These are phyloP conservation scores for Trichocomaceae sp. DNA, from an alignment of 2,329 filamentous ascomycete genomes.

Conservation along the genomic window DNA sequence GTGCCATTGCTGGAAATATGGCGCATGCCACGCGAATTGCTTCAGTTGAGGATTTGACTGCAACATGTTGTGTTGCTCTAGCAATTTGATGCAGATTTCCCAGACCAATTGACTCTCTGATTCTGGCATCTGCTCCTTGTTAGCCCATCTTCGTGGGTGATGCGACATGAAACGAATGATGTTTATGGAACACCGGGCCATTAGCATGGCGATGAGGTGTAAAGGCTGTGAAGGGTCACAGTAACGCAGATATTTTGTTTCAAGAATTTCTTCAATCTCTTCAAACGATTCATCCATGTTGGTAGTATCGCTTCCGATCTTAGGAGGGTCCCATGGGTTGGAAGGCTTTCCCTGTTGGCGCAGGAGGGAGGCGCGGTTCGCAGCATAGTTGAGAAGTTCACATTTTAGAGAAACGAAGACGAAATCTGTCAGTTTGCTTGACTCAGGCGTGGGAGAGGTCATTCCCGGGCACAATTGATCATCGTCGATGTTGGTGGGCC, in stretches of 20 bases:
- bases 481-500: slow-evolving; percentile 39
- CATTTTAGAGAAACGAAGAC: slow-evolving; percentile 6
- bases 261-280: background rate
- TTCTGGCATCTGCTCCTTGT: background rate
- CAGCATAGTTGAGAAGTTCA: background rate
- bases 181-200: background rate
- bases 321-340: background rate
- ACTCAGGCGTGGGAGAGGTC: slow-evolving; percentile 8
- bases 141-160: slow-evolving; percentile 1
- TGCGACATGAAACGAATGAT: background rate
- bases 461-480: slow-evolving; percentile 13
- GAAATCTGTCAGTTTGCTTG: slow-evolving; percentile 12
- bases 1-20: background rate
- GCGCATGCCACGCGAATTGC: background rate
- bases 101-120: background rate
- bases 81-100: background rate
- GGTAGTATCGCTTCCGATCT: background rate
- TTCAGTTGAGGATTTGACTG: background rate
- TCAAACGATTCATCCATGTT: background rate
- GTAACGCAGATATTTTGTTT: background rate
- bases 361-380: background rate
- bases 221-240: background rate
- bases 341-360: background rate
- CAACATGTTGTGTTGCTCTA: background rate
- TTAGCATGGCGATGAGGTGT: background rate